Base-by-base conservation (phyloP, 2,329 filamentous ascomycete genomes). In the Parastagonospora nodorum region DNA sequence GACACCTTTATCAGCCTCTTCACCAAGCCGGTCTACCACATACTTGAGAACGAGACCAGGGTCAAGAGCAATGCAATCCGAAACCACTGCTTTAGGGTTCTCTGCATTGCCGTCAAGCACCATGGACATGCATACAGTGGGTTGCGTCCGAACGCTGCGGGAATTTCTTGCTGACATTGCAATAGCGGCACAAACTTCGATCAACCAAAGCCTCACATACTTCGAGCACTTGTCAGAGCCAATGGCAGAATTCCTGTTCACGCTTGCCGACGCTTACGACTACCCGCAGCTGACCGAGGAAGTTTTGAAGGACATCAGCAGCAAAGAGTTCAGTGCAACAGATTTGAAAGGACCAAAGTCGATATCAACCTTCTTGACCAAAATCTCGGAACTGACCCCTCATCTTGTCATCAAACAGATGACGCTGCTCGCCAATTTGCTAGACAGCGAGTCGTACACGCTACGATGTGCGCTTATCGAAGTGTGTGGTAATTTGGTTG, bases 201-300 rank as follows among this genome's bases (percentile, higher is more conserved):
- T 99, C 66, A 92, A 97, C 47, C 94, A 99, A 74, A 97, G 94
- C 69, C 78, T 99, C 60, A 96, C 94, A 5, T 99, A 99, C 72
- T 99, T 97, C 66, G 94, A 99, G 75, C 94, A 99, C 74, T 78
- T 99, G n/a, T 93, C 94, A 0, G 94, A 99, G 69, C 94, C 94
- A 1, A 99, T 99, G 94, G 94, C 94, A 29, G 95, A 99, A 72
- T 96, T 99, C 65, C 79, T 99, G 4, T 91, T 97, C 65, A 99
- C 97, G 66, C 80, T 99, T 24, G 88, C 92, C 1, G 92, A 97
- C 71, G 93, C 97, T 77, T 99, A 97, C 77, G 94, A 99, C 75
- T 96, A 97, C 71, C 90, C 92, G 12, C 94, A 99, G 68, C 82
- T 99, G 8, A 88, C 92, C 4, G 94, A 97, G 71, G 94, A 99